phyloP scores from a whole-genome alignment of 148 eudicot species.

The Heliosperma pusillum region DNA sequence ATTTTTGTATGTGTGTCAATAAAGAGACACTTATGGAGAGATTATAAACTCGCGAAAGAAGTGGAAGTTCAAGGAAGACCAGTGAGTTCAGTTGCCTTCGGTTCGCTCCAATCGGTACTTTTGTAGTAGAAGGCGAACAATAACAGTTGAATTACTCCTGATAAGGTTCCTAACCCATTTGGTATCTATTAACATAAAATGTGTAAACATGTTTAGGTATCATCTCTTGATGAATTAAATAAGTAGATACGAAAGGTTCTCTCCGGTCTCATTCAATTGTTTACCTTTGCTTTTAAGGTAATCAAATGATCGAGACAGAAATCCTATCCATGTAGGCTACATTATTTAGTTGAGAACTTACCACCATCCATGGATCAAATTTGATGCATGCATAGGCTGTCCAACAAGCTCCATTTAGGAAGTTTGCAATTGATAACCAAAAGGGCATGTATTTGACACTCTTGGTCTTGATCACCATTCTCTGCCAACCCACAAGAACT shows the following conservation, averaged over 20 bases:
- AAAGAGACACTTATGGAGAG: neutral
- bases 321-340: no score
- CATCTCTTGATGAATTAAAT: neutral
- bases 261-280: no score
- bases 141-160: slow-evolving; percentile 49
- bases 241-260: neutral
- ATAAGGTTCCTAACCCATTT: slow-evolving; percentile 60
- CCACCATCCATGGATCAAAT: slow-evolving; percentile 58
- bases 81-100: slow-evolving; percentile 1
- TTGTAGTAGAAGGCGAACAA: slow-evolving; percentile 47
- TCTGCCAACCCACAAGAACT: neutral
- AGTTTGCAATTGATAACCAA: slow-evolving; percentile 55
- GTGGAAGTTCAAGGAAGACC: neutral
- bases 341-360: slow-evolving; percentile 22
- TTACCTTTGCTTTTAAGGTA: no score
- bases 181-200: slow-evolving; percentile 37
- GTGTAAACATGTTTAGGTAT: neutral
- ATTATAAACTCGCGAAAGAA: neutral
- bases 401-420: slow-evolving; percentile 62
- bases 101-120: slow-evolving; percentile 30
- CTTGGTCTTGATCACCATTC: slow-evolving; percentile 55
- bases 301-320: neutral
- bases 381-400: slow-evolving; percentile 45
- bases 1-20: neutral
- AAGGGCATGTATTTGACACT: slow-evolving; percentile 92